These are phyloP conservation scores for Xanthoconium separans DNA, from an alignment of 1,284 basidiomycete genomes.

Conservation along the genomic window DNA sequence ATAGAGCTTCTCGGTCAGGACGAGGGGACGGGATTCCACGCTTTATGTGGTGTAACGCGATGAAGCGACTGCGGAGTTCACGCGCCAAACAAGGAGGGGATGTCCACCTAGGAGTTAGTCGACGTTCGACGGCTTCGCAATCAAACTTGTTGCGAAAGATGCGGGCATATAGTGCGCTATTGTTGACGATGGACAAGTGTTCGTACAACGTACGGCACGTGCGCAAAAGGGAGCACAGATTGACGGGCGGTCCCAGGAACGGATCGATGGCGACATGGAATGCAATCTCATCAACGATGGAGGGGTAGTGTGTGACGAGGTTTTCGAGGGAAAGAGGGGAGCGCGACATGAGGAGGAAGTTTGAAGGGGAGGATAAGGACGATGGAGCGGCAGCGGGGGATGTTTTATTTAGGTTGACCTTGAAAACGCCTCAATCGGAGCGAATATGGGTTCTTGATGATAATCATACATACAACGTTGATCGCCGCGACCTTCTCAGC, in stretches of 20 bases:
- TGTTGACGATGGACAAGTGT: constrained; percentile 36
- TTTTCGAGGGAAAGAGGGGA: constrained; percentile 18
- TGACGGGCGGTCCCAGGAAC: constrained; percentile 41
- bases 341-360: constrained; percentile 1
- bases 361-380: constrained; percentile 3
- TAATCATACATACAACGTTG: constrained; percentile 39
- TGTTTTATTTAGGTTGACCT: constrained; percentile 30
- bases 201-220: constrained; percentile 48
- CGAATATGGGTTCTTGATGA: constrained; percentile 36
- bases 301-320: constrained; percentile 26
- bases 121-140: constrained; percentile 49
- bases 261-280: constrained; percentile 36
- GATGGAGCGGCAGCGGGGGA: constrained; percentile 10
- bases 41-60: constrained; percentile 39
- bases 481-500: constrained; percentile 47
- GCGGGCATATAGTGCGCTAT: constrained; percentile 54
- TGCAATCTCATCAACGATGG: constrained; percentile 40
- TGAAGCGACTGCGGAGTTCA: constrained; percentile 42
- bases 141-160: constrained; percentile 68
- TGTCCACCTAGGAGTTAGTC: constrained; percentile 44
- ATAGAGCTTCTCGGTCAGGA: constrained; percentile 42
- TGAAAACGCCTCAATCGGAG: constrained; percentile 30
- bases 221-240: constrained; percentile 47
- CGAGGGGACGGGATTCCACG: constrained; percentile 15
- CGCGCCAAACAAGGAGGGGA: constrained; percentile 36